Conservation (phyloP, 192 early-diverging fungal genomes). For the Backusella psychrophila region DNA sequence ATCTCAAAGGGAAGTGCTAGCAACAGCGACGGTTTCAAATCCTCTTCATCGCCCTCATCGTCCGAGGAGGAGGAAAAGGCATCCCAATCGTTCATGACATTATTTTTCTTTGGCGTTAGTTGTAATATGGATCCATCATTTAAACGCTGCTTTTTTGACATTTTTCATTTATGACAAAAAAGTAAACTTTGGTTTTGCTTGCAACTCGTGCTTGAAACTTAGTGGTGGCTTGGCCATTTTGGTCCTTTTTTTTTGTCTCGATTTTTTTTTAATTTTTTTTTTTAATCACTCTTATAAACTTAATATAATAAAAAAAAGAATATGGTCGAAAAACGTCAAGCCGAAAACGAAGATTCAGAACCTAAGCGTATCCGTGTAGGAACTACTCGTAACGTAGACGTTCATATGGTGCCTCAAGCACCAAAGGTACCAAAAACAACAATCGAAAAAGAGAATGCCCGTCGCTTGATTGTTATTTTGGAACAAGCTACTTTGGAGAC, state of each 20-base stretch:
- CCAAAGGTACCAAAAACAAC: constrained; percentile 81
- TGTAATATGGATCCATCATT: constrained; percentile 1
- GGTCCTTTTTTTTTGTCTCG: neutral
- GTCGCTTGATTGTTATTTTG: constrained; percentile 91
- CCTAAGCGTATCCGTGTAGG: constrained; percentile 35
- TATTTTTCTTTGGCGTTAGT: neutral
- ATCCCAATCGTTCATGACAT: neutral
- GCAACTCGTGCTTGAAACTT: neutral
- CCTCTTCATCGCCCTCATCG: neutral
- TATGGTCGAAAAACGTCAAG: neutral
- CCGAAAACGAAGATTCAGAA: constrained; percentile 9
- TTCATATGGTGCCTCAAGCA: constrained; percentile 58
- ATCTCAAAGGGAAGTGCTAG: constrained; percentile 31
- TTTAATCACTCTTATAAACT: neutral
- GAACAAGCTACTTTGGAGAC: constrained; percentile 89
- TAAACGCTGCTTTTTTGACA: constrained; percentile 11
- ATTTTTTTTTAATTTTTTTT: constrained; percentile 17
- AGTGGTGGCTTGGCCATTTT: neutral
- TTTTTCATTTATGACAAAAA: neutral
- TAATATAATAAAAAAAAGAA: neutral
- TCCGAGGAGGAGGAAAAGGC: neutral
- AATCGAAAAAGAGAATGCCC: constrained; percentile 70
- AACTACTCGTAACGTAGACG: constrained; percentile 30
- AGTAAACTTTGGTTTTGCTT: neutral
- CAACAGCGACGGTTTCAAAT: neutral